Evolutionary conservation across 371 early-diverging fungal genomes (phyloP).

Genomic region (Mortierella sp.): DNA sequence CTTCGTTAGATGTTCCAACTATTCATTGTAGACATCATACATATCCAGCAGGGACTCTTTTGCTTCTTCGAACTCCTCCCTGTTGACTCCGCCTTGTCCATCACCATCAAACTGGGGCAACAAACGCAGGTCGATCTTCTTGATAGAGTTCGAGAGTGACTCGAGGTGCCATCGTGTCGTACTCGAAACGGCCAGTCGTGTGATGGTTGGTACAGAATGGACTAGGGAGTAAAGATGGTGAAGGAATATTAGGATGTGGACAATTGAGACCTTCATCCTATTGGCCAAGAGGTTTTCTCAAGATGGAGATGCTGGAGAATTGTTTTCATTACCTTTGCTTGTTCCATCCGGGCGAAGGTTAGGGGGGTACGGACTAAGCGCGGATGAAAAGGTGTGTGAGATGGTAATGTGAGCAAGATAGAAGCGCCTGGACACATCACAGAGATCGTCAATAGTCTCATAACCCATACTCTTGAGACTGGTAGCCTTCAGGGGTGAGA

Average conservation of each 20-base stretch:
- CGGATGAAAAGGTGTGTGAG: not conserved
- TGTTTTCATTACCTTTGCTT: conserved; percentile 31
- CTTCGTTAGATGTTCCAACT: too few relatives aligned
- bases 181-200: conserved; percentile 57
- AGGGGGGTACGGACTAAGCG: conserved; percentile 12
- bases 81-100: conserved; percentile 51
- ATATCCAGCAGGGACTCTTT: conserved; percentile 61
- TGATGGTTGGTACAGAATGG: conserved; percentile 53
- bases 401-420: not conserved
- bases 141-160: conserved; percentile 47
- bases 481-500: conserved; percentile 36
- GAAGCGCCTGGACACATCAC: too few relatives aligned
- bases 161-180: conserved; percentile 54
- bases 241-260: not conserved
- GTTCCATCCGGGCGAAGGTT: conserved; percentile 42
- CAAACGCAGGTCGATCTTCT: conserved; percentile 54
- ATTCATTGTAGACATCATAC: conserved; percentile 60
- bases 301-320: not conserved
- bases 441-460: not conserved
- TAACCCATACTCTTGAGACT: conserved; percentile 14
- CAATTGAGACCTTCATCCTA: too few relatives aligned
- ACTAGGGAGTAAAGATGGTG: conserved; percentile 1
- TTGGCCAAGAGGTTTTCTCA: too few relatives aligned
- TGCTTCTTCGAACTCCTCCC: conserved; percentile 60
- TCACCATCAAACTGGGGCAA: conserved; percentile 57